phyloP scores from a whole-genome alignment of 257 asterid genomes.

The Capsicum baccatum region DNA sequence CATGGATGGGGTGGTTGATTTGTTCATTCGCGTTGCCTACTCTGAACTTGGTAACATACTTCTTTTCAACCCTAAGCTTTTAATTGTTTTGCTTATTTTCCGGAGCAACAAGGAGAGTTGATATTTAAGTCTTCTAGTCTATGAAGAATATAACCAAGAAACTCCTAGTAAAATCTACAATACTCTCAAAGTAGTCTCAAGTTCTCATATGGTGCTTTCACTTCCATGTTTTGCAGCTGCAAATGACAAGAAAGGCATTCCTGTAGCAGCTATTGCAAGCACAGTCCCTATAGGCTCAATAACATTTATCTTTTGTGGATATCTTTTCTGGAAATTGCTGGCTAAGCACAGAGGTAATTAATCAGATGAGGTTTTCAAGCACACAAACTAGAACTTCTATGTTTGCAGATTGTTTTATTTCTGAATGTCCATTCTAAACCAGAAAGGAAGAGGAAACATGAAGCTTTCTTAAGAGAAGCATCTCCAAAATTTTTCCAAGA shows the following conservation, averaged over 20 bases:
- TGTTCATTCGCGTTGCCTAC: conserved; percentile 51
- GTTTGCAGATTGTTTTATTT: conserved; percentile 4
- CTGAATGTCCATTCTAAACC: conserved; percentile 22
- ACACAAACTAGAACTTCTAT: not conserved
- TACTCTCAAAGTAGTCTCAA: not conserved
- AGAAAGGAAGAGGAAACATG: conserved; percentile 33
- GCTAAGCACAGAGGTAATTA: conserved; percentile 49
- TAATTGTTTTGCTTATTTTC: not conserved
- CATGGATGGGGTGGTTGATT: conserved; percentile 41
- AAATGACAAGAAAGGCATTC: conserved; percentile 38
- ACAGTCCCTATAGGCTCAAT: conserved; percentile 35
- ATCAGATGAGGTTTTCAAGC: not conserved
- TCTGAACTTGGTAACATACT: conserved; percentile 53
- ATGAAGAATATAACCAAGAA: not conserved
- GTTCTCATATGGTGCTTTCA: conserved; percentile 18
- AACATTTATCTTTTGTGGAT: conserved; percentile 27
- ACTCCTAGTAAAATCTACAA: not conserved
- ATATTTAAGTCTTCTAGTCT: not conserved
- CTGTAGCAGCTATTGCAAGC: conserved; percentile 36
- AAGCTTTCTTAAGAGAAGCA: not conserved
- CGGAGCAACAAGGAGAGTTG: not conserved
- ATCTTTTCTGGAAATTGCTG: conserved; percentile 45
- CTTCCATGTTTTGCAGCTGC: conserved; percentile 30
- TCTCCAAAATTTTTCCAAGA: conserved; percentile 30
- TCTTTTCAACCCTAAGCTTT: not conserved